Conservation (phyloP, 2,329 filamentous ascomycete species). For the Purpureocillium takamizusanense region DNA sequence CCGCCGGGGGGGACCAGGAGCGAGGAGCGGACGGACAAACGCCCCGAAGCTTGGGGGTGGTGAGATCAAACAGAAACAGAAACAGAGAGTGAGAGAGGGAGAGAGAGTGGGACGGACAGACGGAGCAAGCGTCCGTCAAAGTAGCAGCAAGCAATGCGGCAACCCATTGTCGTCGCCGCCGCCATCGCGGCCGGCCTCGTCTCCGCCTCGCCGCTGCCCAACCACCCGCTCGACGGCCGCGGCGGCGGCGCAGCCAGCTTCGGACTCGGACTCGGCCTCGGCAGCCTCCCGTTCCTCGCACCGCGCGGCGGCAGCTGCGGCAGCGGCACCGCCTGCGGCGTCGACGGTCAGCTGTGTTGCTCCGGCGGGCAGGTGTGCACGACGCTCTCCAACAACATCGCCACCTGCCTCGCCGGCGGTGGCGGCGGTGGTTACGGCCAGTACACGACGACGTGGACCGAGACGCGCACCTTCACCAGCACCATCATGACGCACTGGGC, state of each 20-base stretch:
- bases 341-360: constrained; percentile 48
- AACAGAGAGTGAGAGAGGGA: too few species aligned
- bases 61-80: too few species aligned
- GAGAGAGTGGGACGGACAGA: too few species aligned
- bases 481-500: constrained; percentile 43
- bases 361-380: constrained; percentile 37
- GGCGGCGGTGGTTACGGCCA: constrained; percentile 23
- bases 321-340: constrained; percentile 43
- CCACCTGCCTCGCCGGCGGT: constrained; percentile 34
- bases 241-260: constrained; percentile 37
- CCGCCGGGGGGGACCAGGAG: too few species aligned
- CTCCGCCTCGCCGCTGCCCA: constrained; percentile 40
- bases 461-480: constrained; percentile 51
- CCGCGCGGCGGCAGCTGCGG: too few species aligned
- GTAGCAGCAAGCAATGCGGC: background rate
- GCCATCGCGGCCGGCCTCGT: constrained; percentile 3
- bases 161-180: constrained; percentile 6
- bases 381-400: constrained; percentile 37
- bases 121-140: too few species aligned
- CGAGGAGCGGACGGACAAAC: too few species aligned
- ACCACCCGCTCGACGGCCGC: too few species aligned
- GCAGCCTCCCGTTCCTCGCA: constrained; percentile 42
- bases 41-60: too few species aligned
- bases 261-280: too few species aligned
- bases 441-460: constrained; percentile 51